Base-by-base conservation (phyloP, 2,329 filamentous ascomycete genomes). In the Aspergillus pseudonomiae region DNA sequence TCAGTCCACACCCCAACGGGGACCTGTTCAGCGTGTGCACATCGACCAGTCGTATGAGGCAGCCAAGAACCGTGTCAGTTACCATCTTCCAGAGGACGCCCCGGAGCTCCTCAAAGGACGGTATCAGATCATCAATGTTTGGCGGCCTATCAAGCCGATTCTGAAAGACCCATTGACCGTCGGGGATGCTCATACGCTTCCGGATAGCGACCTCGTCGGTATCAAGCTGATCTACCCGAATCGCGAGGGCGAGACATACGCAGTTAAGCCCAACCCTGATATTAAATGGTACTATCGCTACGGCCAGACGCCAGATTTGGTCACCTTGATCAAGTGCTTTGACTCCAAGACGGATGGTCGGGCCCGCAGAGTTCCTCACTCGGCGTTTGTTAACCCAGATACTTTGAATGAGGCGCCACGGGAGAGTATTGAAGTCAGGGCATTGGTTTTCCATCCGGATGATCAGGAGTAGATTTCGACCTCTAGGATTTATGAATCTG, bases 311-410 rank as follows among this genome's bases (percentile, higher is more conserved):
- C 84, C 85, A 0, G 78, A 83, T 4, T 81, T 89, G 75, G 83
- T 85, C 4, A 78, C 86, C 3, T 69, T 89, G 50, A 86, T 89
- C 74, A 89, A 89, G 73, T 88, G 85, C 69, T 89, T 84, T 70
- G 87, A 89, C 73, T 85, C 79, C 30, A 85, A 86, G 78, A 77
- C 77, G 28, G 85, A 87, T 71, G 85, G 84, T 0, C 74, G 83
- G 30, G 83, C 85, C 6, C 78, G 84, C 11, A 73, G 84, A 4
- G 81, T 85, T 36, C 85, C 85, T n/a, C 86, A 88, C 68, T 81
- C 81, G 6, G 83, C 85, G 2, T 88, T 89, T 77, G 75, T 75
- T 21, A 81, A 86, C 71, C 76, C 80, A 1, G 80, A 78, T n/a
- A 80, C 80, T 11, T 76, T 79, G 19, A 64, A 74, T 14, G 73